Percentiles rank a stretch among this genome's conserved stretches.
These are phyloP conservation scores for Lipomyces anomalus DNA, from an alignment of 805 yeast species.

Conservation along the genomic window DNA sequence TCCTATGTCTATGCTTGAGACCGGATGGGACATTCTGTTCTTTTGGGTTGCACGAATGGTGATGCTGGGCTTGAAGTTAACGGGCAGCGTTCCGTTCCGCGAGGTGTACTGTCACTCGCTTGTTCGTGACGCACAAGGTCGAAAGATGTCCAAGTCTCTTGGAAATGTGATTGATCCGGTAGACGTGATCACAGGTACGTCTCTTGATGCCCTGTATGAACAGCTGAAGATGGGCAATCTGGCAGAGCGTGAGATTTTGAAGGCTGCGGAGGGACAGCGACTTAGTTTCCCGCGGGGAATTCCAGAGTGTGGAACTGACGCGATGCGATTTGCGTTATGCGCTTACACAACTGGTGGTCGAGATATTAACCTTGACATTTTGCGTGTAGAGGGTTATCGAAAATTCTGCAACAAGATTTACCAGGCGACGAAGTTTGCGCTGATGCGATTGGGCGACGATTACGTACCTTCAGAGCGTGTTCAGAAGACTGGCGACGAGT, in stretches of 20 bases:
- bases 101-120: constrained; percentile 98
- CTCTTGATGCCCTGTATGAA: constrained; percentile 71
- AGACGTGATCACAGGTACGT: constrained; percentile 86
- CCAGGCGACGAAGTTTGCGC: constrained; percentile 96
- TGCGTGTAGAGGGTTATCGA: constrained; percentile 97
- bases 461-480: constrained; percentile 71
- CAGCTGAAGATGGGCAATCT: constrained; percentile 76
- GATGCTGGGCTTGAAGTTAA: constrained; percentile 79
- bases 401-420: constrained; percentile 99
- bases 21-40: constrained; percentile 98
- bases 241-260: constrained; percentile 80
- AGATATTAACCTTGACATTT: constrained; percentile 91
- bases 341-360: constrained; percentile 98
- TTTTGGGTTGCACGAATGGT: constrained; percentile 99
- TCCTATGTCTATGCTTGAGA: constrained; percentile 92
- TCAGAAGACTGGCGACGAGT: constrained; percentile 64
- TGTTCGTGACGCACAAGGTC: constrained; percentile 98
- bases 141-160: constrained; percentile 96
- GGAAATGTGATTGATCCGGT: constrained; percentile 96
- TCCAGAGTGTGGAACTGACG: constrained; percentile 99
- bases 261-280: constrained; percentile 82
- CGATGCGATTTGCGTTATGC: constrained; percentile 94
- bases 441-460: constrained; percentile 86
- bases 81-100: constrained; percentile 86
- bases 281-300: constrained; percentile 92